These are phyloP conservation scores for Daldinia loculata DNA, from an alignment of 495 filamentous ascomycete genomes.

Conservation along the genomic window DNA sequence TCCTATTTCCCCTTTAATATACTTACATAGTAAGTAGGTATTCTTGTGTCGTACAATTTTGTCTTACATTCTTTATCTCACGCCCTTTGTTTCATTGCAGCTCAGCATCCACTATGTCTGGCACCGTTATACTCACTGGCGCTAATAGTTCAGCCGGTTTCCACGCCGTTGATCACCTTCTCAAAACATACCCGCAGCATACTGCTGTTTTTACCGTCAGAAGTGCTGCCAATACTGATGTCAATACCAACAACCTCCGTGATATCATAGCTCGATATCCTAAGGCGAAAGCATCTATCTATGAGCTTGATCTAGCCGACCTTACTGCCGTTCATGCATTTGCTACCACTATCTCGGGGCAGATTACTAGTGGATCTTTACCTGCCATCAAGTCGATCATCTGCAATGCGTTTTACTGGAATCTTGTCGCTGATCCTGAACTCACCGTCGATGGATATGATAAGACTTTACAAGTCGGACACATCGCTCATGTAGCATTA, in stretches of 20 bases:
- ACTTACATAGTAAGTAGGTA: background rate
- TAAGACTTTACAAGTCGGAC: conserved; percentile 53
- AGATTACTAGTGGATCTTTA: conserved; percentile 44
- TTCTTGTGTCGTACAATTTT: background rate
- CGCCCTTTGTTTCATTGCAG: background rate
- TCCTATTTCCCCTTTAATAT: background rate
- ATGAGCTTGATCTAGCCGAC: conserved; percentile 39
- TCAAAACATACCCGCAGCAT: background rate
- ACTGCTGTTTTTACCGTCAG: background rate
- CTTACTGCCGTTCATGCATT: conserved; percentile 51
- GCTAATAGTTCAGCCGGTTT: background rate
- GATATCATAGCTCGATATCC: background rate
- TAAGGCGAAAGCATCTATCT: background rate
- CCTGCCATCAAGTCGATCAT: conserved; percentile 52
- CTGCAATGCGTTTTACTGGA: conserved; percentile 58
- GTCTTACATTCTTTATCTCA: background rate
- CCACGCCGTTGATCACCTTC: background rate
- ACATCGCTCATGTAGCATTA: conserved; percentile 55
- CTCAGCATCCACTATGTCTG: background rate
- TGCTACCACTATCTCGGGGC: conserved; percentile 34
- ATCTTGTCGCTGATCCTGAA: conserved; percentile 49
- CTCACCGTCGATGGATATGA: conserved; percentile 54
- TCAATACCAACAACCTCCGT: background rate
- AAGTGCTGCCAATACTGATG: background rate
- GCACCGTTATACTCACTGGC: background rate